These are phyloP conservation scores for Cutaneotrichosporon cavernicola DNA, from an alignment of 1,284 basidiomycete genomes.

Conservation along the genomic window DNA sequence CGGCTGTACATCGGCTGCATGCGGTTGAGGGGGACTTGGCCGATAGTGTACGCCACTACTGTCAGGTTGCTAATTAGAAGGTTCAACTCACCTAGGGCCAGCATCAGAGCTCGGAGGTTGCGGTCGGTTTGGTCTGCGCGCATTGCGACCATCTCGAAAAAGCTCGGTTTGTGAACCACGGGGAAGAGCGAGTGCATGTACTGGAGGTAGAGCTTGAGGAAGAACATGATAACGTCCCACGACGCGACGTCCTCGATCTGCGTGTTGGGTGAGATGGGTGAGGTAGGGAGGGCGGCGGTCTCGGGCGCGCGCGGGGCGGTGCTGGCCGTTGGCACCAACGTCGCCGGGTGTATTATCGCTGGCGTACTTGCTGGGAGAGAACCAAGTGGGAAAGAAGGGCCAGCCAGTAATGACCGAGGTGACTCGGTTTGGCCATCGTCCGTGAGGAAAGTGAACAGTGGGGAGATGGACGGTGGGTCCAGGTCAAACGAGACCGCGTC, in stretches of 20 bases:
- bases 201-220: constrained; percentile 33
- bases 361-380: background rate
- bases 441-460: background rate
- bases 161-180: constrained; percentile 36
- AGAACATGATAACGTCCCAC: constrained; percentile 34
- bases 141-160: constrained; percentile 33
- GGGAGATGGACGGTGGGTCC: background rate
- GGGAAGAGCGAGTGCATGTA: constrained; percentile 38
- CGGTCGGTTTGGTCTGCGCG: constrained; percentile 30
- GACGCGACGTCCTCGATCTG: constrained; percentile 28
- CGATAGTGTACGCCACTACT: constrained; percentile 32
- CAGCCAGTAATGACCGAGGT: background rate
- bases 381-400: background rate
- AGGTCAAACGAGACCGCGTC: background rate
- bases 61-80: background rate
- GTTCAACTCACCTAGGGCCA: constrained; percentile 22
- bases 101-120: constrained; percentile 30
- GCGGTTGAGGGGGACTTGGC: constrained; percentile 30
- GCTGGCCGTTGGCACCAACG: no score
- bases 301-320: no score
- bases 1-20: constrained; percentile 27
- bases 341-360: no score
- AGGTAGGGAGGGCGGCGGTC: background rate
- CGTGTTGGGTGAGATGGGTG: background rate
- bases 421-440: background rate